Percentiles rank a stretch among this genome's conserved stretches.
Evolutionary conservation across 192 early-diverging fungal species (phyloP).

Genomic region (Cetraspora pellucida): DNA sequence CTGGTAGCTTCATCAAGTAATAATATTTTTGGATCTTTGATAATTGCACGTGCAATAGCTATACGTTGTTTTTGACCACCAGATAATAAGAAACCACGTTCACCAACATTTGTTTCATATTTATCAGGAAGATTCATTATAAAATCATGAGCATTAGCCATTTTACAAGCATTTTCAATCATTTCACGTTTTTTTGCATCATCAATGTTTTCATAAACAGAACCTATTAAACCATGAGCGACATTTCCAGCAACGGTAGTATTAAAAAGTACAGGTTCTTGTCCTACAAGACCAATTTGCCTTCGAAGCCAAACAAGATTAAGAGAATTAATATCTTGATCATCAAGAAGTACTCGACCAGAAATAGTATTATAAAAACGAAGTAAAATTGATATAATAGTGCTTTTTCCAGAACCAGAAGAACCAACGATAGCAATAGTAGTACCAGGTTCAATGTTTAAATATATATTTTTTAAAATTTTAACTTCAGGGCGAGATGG

Average conservation of each 20-base stretch:
- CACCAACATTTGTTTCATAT: slow-evolving; percentile 90
- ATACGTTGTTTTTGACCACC: slow-evolving; percentile 54
- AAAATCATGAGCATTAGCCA: slow-evolving; percentile 79
- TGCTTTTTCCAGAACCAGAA: slow-evolving; percentile 79
- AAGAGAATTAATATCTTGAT: not conserved
- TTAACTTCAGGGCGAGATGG: slow-evolving; percentile 58
- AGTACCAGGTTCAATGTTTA: slow-evolving; percentile 55
- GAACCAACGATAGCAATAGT: slow-evolving; percentile 85
- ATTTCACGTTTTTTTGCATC: slow-evolving; percentile 20
- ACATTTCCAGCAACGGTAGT: slow-evolving; percentile 50
- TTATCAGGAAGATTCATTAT: slow-evolving; percentile 72
- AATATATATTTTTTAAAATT: slow-evolving; percentile 59
- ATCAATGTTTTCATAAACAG: not conserved
- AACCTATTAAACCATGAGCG: slow-evolving; percentile 28
- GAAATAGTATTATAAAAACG: slow-evolving; percentile 46
- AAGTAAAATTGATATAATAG: slow-evolving; percentile 44
- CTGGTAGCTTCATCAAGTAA: slow-evolving; percentile 90
- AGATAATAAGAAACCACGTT: slow-evolving; percentile 75
- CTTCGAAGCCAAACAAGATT: slow-evolving; percentile 64
- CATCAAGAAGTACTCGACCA: slow-evolving; percentile 43
- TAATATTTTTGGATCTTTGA: slow-evolving; percentile 87
- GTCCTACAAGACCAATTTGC: slow-evolving; percentile 75
- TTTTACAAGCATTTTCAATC: slow-evolving; percentile 62
- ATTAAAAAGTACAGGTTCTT: slow-evolving; percentile 65
- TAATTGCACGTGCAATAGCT: slow-evolving; percentile 90